Base-by-base conservation (phyloP, 2,329 filamentous ascomycete genomes). In the Verticillium tricorpus region DNA sequence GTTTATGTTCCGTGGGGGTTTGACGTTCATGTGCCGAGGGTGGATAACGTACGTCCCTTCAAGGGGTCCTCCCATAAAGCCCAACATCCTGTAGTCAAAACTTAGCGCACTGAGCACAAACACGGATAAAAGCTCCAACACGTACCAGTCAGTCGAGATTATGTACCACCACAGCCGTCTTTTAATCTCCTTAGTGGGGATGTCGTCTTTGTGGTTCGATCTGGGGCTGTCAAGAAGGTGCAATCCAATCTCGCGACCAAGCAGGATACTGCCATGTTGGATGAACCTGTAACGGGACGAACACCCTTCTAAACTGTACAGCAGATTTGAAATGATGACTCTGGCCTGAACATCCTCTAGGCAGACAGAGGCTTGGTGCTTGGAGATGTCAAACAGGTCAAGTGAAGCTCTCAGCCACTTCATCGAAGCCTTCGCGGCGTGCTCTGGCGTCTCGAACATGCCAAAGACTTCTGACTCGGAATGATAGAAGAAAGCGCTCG, bases 151-250 rank as follows among this genome's bases (percentile, higher is more conserved):
- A 5, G 73, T 76, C 1, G 73, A 68, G 11, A 71, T 71, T 6
- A 80, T 68, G 63, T 79, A 77, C 78, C 78, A 80, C 78, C 78
- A 80, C 3, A 79, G 65, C 56, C 78, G 70, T 19, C 78, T 69
- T 50, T 74, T 77, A 40, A 76, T 71, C 60, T 80, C 78, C 5
- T 65, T 67, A 37, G 69, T 70, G 2, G 64, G 63, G 22, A 63
- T 61, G 19, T 69, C 70, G 8, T 71, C 66, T 19, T 62, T 39
- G 2, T 68, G 67, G 1, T 65, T 65, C 7, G 66, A 64, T 4
- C 66, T 64, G 2, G 72, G 66, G n/a, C 74, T 69, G 57, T 80
- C 78, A 0, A 78, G 64, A 8, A 78, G 68, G 64, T 80, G 77
- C 4, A 80, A 55, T 3, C 69, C 69, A 6, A 78, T 68, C 52